Base-by-base conservation (phyloP, 139 green algal genomes). In the Tetradesmus obliquus region DNA sequence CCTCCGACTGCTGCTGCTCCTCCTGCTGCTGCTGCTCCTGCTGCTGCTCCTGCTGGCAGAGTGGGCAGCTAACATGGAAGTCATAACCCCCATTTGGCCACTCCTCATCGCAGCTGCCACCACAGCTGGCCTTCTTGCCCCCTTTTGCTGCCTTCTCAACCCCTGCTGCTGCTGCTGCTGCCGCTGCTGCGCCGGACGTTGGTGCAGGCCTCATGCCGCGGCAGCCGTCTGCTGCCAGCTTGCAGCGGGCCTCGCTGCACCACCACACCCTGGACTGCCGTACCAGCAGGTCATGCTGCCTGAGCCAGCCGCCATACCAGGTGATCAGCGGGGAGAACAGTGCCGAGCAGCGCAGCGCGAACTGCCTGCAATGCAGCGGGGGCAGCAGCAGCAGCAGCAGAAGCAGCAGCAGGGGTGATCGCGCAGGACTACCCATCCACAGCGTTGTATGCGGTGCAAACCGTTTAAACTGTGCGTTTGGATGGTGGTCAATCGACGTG, bases 1-100 rank as follows among this genome's bases (percentile, higher is more conserved):
- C 2, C 17, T 76, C 66, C 55, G 24, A 60, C 55, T 87, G 82
- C 82, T 88, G 82, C 82, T 88, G 81, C 82, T 72, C 53, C 53
- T 86, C 13, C 58, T 88, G 83, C 60, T 20, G 62, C 84, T 81
- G 84, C 60, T 45, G 62, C 22, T 22, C 58, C 60, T 89, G 10
- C 45, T 81, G 60, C 53, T 71, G 82, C 54, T 87, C 82, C 55
- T 87, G 54, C 20, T 20, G 20, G 19, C 82, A 87, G 0, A 87
- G 55, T 12, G 82, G 82, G 55, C 82, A 87, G 15, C 9, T 32
- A 20, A 20, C 13, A 22, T 54, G 5, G 4, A 22, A 71, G 82
- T 71, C 58, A 24, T 74, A 24, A 10, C 17, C 55, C 8, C 57
- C 83, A 51, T 2, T 15, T 58, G 20, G 83, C 57, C 55, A 84